Base-by-base conservation (phyloP, 2,329 filamentous ascomycete species). In the Claviceps cyperi region DNA sequence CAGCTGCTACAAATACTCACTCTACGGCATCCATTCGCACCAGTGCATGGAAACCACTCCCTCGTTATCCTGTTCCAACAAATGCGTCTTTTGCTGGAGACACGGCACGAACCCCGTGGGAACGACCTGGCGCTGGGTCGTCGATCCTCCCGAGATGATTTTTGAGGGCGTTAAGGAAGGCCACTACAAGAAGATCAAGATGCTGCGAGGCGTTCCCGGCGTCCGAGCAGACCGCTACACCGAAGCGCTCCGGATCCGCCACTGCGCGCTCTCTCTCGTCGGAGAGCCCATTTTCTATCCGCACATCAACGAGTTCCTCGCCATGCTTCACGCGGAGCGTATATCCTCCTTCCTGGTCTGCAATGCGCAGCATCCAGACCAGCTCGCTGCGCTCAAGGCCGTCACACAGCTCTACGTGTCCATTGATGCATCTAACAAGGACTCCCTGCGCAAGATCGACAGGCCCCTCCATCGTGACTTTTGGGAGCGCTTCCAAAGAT, bases 281-380 rank as follows among this genome's bases (percentile, higher is more conserved):
- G 91, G 92, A 57, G 91, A 98, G 66, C 91, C 91, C n/a, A 96
- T 96, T 59, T 97, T 97, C 70, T 97, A 97, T 66, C 92, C 92
- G 9, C 83, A 94, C 62, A 97, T 97, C 73, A 96, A 98, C 66
- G 84, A 90, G 62, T 90, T 97, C 60, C 73, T 94, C 1, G 76
- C 71, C 11, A 78, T 97, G 74, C 75, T 98, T 56, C 91, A 97
- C 69, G 71, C 66, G 13, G 86, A 94, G 64, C 83, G 81, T 58
- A 96, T 97, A 57, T 94, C 87, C 3, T 92, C 85, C 35, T 98
- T 97, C 70, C 73, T 97, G 0, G 92, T 98, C 51, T 97, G 91
- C 73, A 97, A 97, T 62, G 91, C 91, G 1, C 92, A 97, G 66
- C 91, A 97, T 62, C 92, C 91, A 0, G 88, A 94, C 49, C 86